Evolutionary conservation across 306 rosid genomes (phyloP), one percentile per base, ranked within the genome.

Genomic region (Datisca glomerata): DNA sequence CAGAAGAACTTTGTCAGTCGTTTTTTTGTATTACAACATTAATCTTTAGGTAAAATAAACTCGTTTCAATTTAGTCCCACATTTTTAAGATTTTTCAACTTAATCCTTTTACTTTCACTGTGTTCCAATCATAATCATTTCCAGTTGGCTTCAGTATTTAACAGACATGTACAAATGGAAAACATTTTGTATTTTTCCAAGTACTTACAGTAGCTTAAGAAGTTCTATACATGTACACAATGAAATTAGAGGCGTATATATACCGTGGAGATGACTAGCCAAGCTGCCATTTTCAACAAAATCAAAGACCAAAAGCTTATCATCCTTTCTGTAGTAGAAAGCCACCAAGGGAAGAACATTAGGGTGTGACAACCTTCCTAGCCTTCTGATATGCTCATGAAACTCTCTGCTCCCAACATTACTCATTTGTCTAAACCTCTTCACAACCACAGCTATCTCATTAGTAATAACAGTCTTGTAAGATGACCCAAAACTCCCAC

Each of bases 401-500:
- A 89, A 84, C 20, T 75, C 93, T 9, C 63, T 73, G 23, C 46
- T 80, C 15, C 79, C 69, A 11, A 71, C 63, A 18, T 17, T 72
- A 31, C 75, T 77, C 93, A 89, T 74, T 40, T 70, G 47, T 68
- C 60, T 73, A 47, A 89, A 77, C 56, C 95, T 80, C 73, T 84
- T 89, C 65, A 89, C 98, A 10, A 70, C 93, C 67, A 80, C 51
- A 47, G 70, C 61, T 2, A 72, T 53, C 47, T 93, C 95, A 14
- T 14, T 68, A 34, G 55, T 3, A 36, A 89, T 53, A 61, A 54
- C 45, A 2, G 93, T 95, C 47, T 84, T 89, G 29, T 77, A 89
- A 0, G 93, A 74, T 0, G 95, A 75, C 12, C 93, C 98, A 54
- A 89, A 77, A 12, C 84, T 70, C 2, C 95, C 95, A 60, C 84